Evolutionary conservation across 2,329 filamentous ascomycete genomes (phyloP).

Genomic region (Nigrospora sphaerica): DNA sequence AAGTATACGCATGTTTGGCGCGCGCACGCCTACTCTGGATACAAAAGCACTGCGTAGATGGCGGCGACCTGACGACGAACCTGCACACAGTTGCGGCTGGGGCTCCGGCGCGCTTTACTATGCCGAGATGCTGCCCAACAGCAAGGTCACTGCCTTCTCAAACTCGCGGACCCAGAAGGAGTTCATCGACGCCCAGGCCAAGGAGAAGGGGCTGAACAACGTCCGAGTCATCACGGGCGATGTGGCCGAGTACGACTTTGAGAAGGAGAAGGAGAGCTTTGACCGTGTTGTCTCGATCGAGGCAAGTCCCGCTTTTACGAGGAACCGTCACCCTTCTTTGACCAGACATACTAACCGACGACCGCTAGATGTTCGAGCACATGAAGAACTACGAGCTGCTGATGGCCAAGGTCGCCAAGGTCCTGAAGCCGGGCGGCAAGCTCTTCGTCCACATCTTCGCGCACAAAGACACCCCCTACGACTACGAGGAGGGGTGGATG

Average conservation of each 20-base stretch:
- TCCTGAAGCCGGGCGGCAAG: slow-evolving; percentile 56
- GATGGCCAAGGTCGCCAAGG: slow-evolving; percentile 53
- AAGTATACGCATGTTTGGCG: slow-evolving; percentile 9
- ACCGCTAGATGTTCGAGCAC: slow-evolving; percentile 59
- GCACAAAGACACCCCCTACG: slow-evolving; percentile 59
- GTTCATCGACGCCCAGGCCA: slow-evolving; percentile 55
- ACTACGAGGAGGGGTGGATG: slow-evolving; percentile 70
- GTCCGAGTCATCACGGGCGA: slow-evolving; percentile 60
- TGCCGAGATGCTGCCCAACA: slow-evolving; percentile 56
- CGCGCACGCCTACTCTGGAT: too few species aligned
- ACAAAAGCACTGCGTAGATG: too few species aligned
- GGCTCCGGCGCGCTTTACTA: slow-evolving; percentile 59
- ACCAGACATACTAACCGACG: background rate
- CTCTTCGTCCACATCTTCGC: slow-evolving; percentile 64
- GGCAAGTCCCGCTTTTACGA: slow-evolving; percentile 16
- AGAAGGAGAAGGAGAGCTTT: slow-evolving; percentile 41
- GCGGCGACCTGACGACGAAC: background rate
- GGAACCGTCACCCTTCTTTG: background rate
- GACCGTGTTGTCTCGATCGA: slow-evolving; percentile 63
- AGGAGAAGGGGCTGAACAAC: slow-evolving; percentile 49
- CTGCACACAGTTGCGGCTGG: slow-evolving; percentile 53
- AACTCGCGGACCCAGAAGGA: slow-evolving; percentile 63
- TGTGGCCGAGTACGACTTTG: slow-evolving; percentile 59
- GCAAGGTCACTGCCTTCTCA: slow-evolving; percentile 59
- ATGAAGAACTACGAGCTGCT: slow-evolving; percentile 70